Evolutionary conservation across 2,329 filamentous ascomycete species (phyloP).

Genomic region (Claviceps sp.): DNA sequence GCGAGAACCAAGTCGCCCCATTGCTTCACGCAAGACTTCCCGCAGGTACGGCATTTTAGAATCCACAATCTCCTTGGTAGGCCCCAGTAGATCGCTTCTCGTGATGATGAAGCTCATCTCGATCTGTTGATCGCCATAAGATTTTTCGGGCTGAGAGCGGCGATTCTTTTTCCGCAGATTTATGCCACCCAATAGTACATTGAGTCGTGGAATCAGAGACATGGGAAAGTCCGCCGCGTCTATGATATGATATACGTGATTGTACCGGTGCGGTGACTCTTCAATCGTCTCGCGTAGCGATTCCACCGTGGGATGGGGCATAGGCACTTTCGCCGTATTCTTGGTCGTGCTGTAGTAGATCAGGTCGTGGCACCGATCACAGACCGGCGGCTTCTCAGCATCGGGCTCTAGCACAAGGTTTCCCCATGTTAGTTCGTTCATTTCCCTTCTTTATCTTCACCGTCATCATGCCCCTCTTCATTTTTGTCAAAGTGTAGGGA

Average conservation of each 20-base stretch:
- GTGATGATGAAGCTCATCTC: slow-evolving; percentile 89
- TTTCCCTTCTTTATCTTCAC: neutral
- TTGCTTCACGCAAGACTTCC: slow-evolving; percentile 60
- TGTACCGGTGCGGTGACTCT: slow-evolving; percentile 79
- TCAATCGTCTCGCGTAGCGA: slow-evolving; percentile 72
- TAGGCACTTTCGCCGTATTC: slow-evolving; percentile 35
- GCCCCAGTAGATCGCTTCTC: slow-evolving; percentile 71
- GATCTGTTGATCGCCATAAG: slow-evolving; percentile 51
- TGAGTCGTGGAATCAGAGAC: slow-evolving; percentile 70
- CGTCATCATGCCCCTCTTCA: neutral
- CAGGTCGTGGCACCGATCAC: slow-evolving; percentile 77
- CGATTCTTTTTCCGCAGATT: slow-evolving; percentile 70
- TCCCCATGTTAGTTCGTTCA: neutral
- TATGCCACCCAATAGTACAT: slow-evolving; percentile 55
- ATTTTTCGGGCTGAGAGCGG: slow-evolving; percentile 54
- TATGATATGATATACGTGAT: slow-evolving; percentile 89
- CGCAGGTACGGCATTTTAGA: slow-evolving; percentile 73
- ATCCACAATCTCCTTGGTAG: slow-evolving; percentile 73
- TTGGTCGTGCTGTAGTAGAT: slow-evolving; percentile 57
- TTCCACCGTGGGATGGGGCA: slow-evolving; percentile 68
- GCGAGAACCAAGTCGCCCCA: slow-evolving; percentile 53
- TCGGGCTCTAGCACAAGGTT: neutral
- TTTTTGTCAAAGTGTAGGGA: too few species aligned
- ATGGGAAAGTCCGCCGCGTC: slow-evolving; percentile 96
- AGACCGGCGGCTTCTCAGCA: slow-evolving; percentile 43